A percentile compares a stretch with the other conserved stretches of the same genome.
Conservation (phyloP, 1,139 yeast genomes). For the Geotrichum australiense region DNA sequence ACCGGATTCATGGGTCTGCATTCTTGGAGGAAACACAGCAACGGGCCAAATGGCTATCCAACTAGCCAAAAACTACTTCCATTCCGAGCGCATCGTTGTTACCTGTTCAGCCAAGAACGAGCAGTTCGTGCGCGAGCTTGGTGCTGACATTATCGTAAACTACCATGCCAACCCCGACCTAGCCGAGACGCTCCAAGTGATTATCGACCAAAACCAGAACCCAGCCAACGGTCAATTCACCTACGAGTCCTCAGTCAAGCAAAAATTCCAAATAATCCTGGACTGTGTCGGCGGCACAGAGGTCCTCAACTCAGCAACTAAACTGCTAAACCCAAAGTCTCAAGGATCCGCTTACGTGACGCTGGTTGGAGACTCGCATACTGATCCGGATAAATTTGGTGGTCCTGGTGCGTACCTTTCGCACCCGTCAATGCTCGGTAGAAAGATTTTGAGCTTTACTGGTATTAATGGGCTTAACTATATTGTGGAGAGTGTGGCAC, state of each 20-base stretch:
- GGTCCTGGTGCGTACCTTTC: constrained; percentile 21
- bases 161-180: constrained; percentile 37
- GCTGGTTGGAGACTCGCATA: constrained; percentile 45
- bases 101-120: constrained; percentile 33
- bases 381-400: constrained; percentile 23
- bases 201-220: constrained; percentile 14
- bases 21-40: constrained; percentile 71
- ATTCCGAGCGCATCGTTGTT: constrained; percentile 42
- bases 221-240: constrained; percentile 9
- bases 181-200: constrained; percentile 14
- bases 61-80: constrained; percentile 42
- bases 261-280: constrained; percentile 15
- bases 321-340: constrained; percentile 38
- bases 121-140: constrained; percentile 40
- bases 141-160: constrained; percentile 49
- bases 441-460: constrained; percentile 26
- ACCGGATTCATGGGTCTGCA: constrained; percentile 39
- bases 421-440: constrained; percentile 31
- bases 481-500: constrained; percentile 23
- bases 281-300: constrained; percentile 28
- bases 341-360: constrained; percentile 44
- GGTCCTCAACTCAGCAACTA: constrained; percentile 25
- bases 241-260: constrained; percentile 1
- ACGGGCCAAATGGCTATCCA: constrained; percentile 60
- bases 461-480: constrained; percentile 31